Conservation (phyloP, 768 basidiomycete species). For the Termitomyces sp. region DNA sequence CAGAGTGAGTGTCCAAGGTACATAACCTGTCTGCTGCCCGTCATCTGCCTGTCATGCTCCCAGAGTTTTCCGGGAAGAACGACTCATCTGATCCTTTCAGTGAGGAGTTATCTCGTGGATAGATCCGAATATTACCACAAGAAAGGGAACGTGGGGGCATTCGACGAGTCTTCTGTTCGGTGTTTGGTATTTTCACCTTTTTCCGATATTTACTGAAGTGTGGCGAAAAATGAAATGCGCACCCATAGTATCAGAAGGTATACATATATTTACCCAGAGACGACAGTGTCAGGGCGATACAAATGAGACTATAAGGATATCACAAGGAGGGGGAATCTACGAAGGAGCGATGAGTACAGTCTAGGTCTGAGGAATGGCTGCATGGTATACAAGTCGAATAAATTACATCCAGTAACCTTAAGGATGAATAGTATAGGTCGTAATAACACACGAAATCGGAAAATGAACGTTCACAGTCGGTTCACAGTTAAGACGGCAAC, state of each 20-base stretch:
- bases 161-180: too few species aligned
- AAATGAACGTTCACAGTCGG: not conserved
- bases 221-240: not conserved
- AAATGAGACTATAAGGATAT: not conserved
- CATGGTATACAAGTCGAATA: conserved; percentile 8
- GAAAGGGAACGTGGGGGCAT: too few species aligned
- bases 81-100: too few species aligned
- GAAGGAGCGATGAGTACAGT: not conserved
- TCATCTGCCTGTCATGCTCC: too few species aligned
- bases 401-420: not conserved
- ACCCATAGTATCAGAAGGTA: not conserved
- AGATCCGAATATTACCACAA: too few species aligned
- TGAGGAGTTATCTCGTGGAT: too few species aligned
- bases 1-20: too few species aligned
- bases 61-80: too few species aligned
- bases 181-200: too few species aligned
- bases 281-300: not conserved
- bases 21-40: too few species aligned
- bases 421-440: not conserved
- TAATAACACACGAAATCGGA: not conserved
- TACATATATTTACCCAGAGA: too few species aligned
- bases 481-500: conserved; percentile 74
- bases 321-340: not conserved
- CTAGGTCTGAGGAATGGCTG: not conserved
- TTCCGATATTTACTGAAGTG: too few species aligned